phyloP scores from a whole-genome alignment of 371 early-diverging fungal species.

The Mucor sp. region DNA sequence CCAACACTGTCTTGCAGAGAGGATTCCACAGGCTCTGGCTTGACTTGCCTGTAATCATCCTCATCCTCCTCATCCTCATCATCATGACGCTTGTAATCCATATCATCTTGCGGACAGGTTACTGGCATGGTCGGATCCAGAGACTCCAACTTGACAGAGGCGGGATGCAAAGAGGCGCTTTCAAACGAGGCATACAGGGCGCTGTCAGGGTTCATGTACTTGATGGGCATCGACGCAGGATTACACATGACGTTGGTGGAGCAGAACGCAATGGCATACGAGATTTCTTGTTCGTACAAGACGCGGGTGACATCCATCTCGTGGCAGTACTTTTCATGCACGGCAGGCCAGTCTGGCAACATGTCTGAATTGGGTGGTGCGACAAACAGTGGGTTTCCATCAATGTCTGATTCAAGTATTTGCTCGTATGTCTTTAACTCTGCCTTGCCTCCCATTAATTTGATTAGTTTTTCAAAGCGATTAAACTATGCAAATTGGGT shows the following conservation, averaged over 20 bases:
- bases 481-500: background rate
- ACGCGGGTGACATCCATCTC: background rate
- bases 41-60: background rate
- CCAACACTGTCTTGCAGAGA: background rate
- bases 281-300: background rate
- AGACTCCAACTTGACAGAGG: background rate
- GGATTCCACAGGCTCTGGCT: background rate
- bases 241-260: conserved; percentile 1
- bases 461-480: background rate
- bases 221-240: background rate
- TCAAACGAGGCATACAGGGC: background rate
- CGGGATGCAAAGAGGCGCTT: background rate
- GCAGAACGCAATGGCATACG: background rate
- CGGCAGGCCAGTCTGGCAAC: background rate
- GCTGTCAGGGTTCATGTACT: background rate
- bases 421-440: background rate
- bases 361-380: background rate
- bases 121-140: background rate
- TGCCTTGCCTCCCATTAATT: background rate
- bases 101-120: background rate
- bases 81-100: background rate
- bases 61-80: background rate
- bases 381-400: background rate
- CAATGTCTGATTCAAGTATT: background rate
- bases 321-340: background rate